These are phyloP conservation scores for Clathrospora elynae DNA, from an alignment of 2,329 filamentous ascomycete genomes.

Conservation along the genomic window DNA sequence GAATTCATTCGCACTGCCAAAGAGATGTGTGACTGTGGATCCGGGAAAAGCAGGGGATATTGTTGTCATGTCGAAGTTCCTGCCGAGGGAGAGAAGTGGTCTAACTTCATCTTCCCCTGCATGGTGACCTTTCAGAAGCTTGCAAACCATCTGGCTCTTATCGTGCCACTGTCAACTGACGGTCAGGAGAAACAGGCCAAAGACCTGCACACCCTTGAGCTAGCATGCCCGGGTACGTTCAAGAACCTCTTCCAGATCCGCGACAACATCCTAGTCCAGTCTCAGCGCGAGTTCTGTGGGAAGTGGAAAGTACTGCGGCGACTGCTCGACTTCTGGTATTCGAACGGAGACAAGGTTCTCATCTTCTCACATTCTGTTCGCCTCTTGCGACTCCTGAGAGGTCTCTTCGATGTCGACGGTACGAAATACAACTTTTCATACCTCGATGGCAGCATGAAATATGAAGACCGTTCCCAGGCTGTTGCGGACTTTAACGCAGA, in stretches of 20 bases:
- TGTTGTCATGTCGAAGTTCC: constrained; percentile 72
- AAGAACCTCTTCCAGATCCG: constrained; percentile 72
- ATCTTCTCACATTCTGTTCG: constrained; percentile 94
- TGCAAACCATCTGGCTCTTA: constrained; percentile 86
- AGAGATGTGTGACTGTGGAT: constrained; percentile 72
- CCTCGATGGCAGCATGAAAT: constrained; percentile 81
- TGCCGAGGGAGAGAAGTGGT: constrained; percentile 66
- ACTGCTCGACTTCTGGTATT: constrained; percentile 86
- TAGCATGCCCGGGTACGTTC: constrained; percentile 77
- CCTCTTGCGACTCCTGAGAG: constrained; percentile 79
- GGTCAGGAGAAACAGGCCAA: constrained; percentile 74
- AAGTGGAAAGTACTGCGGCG: constrained; percentile 95
- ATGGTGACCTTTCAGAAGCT: constrained; percentile 85
- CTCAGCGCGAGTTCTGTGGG: constrained; percentile 89
- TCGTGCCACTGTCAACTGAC: constrained; percentile 73
- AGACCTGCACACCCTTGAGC: constrained; percentile 73
- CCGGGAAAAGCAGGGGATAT: constrained; percentile 74
- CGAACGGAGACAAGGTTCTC: constrained; percentile 88
- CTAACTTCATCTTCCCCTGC: constrained; percentile 79
- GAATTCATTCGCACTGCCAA: constrained; percentile 69
- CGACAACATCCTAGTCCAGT: constrained; percentile 78
- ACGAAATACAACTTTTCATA: constrained; percentile 86
- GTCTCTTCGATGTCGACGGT: constrained; percentile 79
- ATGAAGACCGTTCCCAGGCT: constrained; percentile 78
- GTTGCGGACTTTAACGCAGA: constrained; percentile 94